Evolutionary conservation across 2,329 filamentous ascomycete genomes (phyloP), one percentile per base, ranked within the genome.

Genomic region (Colletotrichum ledebouriae): DNA sequence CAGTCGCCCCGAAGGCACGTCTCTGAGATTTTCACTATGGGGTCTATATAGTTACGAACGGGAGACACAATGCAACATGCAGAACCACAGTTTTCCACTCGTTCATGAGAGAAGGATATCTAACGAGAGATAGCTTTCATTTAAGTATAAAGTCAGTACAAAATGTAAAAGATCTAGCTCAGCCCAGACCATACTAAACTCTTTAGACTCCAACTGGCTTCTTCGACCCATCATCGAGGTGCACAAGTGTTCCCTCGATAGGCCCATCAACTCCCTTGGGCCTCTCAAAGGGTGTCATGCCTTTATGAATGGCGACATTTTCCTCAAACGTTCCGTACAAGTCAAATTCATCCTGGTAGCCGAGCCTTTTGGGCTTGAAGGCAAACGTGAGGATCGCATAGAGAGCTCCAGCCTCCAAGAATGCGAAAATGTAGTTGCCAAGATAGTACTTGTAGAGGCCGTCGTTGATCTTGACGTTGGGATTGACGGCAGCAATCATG

Each of bases 401-500:
- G 11, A 71, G 56, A 3, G 53, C 37, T 0, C 59, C 63, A 11
- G 70, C 70, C 29, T 70, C 67, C 9, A 66, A 17, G 46, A 71
- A 71, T 3, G 67, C 70, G 25, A 71, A 71, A 7, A 71, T 59
- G 56, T 71, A 71, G 39, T 71, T 71, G 25, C 70, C 70, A 7
- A 67, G 67, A 46, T 70, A 71, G 34, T 71, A 71, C 37, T 82
- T 71, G 49, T 67, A 63, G 22, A 72, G 66, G 0, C 66, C 62
- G 11, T 66, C 59, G 7, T 59, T 70, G 41, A 72, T 71, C 22
- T 60, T 67, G 25, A 67, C 62, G 20, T 56, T 47, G 0, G 61
- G 64, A 25, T 72, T 72, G 39, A 72, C 72, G 11, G 59, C 74
- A 15, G 70, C 69, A 42, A 76, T 72, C 61, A 76, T 71, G 2